Evolutionary conservation across 805 yeast species (phyloP), one percentile per base, ranked within the genome.

Genomic region (Candida pseudoglaebosa): DNA sequence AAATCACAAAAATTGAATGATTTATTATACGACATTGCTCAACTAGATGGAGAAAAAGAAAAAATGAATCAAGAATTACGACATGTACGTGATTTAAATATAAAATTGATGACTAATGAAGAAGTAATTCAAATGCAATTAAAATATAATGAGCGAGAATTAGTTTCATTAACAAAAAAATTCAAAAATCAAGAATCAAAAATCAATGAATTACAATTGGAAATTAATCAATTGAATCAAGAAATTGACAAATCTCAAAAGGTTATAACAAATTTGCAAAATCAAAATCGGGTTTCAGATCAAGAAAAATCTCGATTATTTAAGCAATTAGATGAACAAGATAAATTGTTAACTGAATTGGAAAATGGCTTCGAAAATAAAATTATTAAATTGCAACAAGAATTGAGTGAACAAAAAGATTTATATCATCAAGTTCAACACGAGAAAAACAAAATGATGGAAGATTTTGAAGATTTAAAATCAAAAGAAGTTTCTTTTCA

Each of bases 81-180:
- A 29, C 51, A 51, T 24, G 42, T 53, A 15, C 41, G 46, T 19
- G 49, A 40, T 32, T n/a, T 32, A 5, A 48, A 43, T 12, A 43
- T 43, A 15, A 47, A 41, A 26, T 37, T 50, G 29, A 17, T 29
- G 2, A 50, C 48, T 15, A 46, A 46, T 28, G 60, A 56, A 41
- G 55, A 53, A 28, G 30, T 56, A 3, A 38, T 56, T 18, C 37
- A 34, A 2, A 49, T 53, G n/a, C 62, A 59, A 41, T 45, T 59
- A 19, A 52, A 50, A 26, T 55, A 50, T 34, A 49, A 54, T 40
- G 60, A 53, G 26, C 40, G 57, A 21, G 67, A 59, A 34, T 43
- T 57, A 38, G 58, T 54, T 13, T 53, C 56, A 13, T 35, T 52
- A 9, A 54, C 52, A n/a, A 59, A 58, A 40, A 52, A 40, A 34